phyloP scores from a whole-genome alignment of 768 basidiomycete species.

The Boletus subparvulus region DNA sequence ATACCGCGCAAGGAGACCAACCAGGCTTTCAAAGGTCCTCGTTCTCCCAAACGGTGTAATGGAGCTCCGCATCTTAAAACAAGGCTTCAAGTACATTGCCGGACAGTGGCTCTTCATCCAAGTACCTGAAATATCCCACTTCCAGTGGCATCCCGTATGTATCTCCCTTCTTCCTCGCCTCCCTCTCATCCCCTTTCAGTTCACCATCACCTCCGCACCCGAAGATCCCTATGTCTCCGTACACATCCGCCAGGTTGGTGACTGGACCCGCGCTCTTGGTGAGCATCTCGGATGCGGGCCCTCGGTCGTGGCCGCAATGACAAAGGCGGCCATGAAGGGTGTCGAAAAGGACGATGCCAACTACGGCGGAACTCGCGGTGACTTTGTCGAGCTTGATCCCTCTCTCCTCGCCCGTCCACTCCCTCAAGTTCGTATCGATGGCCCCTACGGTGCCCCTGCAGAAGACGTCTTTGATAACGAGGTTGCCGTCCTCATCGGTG shows the following conservation, averaged over 20 bases:
- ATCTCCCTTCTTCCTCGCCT: not conserved
- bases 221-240: constrained; percentile 91
- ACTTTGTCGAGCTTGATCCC: constrained; percentile 78
- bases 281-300: constrained; percentile 83
- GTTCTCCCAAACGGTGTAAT: constrained; percentile 91
- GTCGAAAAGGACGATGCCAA: constrained; percentile 57
- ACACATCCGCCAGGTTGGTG: constrained; percentile 92
- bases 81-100: constrained; percentile 86
- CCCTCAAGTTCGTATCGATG: constrained; percentile 77
- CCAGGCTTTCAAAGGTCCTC: constrained; percentile 80
- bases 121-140: constrained; percentile 78
- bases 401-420: constrained; percentile 48
- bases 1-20: constrained; percentile 74
- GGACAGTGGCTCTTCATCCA: constrained; percentile 93
- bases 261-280: constrained; percentile 81
- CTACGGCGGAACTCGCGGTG: constrained; percentile 55
- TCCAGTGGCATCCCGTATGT: constrained; percentile 95
- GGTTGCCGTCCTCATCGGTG: constrained; percentile 89
- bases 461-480: constrained; percentile 86
- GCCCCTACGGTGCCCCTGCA: constrained; percentile 91
- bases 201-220: constrained; percentile 93
- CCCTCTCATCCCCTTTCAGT: constrained; percentile 43
- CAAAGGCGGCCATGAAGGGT: constrained; percentile 75
- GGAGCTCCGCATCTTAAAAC: constrained; percentile 91
- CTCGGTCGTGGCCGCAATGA: constrained; percentile 73